These are phyloP conservation scores for Bassia scoparia DNA, from an alignment of 148 eudicot genomes.

Conservation along the genomic window DNA sequence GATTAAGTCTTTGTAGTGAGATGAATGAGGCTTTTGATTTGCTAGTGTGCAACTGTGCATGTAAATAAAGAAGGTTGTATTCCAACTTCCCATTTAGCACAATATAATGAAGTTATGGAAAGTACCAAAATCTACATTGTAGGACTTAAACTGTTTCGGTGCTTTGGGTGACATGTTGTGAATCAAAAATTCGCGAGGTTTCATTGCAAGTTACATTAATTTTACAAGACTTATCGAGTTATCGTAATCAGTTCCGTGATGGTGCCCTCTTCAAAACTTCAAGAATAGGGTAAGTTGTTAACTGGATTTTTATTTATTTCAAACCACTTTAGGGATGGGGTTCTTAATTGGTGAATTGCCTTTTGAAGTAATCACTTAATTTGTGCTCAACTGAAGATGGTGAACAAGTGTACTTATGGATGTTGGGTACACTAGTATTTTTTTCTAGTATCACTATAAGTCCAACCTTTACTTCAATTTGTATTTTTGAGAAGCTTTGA, in stretches of 20 bases:
- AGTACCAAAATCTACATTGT: too few relatives aligned
- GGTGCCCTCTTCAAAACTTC: not conserved
- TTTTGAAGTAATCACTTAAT: not conserved
- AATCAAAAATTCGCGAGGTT: not conserved
- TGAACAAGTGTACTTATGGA: too few relatives aligned
- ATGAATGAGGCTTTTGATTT: not conserved
- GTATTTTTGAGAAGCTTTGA: too few relatives aligned
- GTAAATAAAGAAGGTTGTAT: not conserved
- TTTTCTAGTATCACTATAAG: too few relatives aligned
- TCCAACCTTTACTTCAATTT: too few relatives aligned
- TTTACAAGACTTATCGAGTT: too few relatives aligned
- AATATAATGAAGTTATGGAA: too few relatives aligned
- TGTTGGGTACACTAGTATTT: too few relatives aligned
- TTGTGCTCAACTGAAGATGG: too few relatives aligned
- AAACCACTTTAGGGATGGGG: not conserved
- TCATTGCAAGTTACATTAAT: not conserved
- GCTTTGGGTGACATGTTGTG: too few relatives aligned
- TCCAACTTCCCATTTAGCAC: not conserved
- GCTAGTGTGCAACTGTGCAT: not conserved
- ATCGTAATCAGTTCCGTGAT: not conserved
- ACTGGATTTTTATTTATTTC: not conserved
- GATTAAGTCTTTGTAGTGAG: not conserved
- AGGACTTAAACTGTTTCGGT: too few relatives aligned
- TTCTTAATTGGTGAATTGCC: not conserved
- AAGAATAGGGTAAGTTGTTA: not conserved